Evolutionary conservation across 257 asterid genomes (phyloP).

Genomic region (Coffea canephora): DNA sequence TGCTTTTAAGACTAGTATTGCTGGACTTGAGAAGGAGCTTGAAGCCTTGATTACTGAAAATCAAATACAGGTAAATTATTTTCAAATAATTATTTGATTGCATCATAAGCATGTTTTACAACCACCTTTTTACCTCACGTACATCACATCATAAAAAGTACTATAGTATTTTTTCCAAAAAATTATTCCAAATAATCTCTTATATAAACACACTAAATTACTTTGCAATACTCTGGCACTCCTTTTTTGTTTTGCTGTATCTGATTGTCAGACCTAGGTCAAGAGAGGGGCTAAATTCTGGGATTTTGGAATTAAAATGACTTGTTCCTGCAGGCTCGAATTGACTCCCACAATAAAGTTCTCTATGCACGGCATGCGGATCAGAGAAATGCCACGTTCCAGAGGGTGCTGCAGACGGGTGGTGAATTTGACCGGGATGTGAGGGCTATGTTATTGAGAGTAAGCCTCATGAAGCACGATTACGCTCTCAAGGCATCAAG

Average conservation of each 20-base stretch:
- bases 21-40: constrained; percentile 88
- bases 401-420: constrained; percentile 80
- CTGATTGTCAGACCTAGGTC: background rate
- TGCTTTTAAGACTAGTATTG: constrained; percentile 75
- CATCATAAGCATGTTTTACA: no score
- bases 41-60: constrained; percentile 82
- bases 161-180: no score
- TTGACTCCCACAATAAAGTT: constrained; percentile 91
- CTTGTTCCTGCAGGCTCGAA: constrained; percentile 70
- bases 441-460: constrained; percentile 83
- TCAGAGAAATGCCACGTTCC: constrained; percentile 94
- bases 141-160: no score
- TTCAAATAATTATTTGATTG: no score
- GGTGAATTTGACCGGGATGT: constrained; percentile 74
- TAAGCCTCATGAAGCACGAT: constrained; percentile 83
- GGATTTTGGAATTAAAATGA: background rate
- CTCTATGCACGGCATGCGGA: constrained; percentile 96
- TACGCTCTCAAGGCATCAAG: constrained; percentile 44
- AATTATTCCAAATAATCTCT: no score
- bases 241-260: background rate
- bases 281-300: background rate
- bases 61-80: constrained; percentile 74
- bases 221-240: background rate
- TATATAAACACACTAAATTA: no score
- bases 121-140: no score